Evolutionary conservation across 1,284 basidiomycete species (phyloP).

Genomic region (Somion occarium): DNA sequence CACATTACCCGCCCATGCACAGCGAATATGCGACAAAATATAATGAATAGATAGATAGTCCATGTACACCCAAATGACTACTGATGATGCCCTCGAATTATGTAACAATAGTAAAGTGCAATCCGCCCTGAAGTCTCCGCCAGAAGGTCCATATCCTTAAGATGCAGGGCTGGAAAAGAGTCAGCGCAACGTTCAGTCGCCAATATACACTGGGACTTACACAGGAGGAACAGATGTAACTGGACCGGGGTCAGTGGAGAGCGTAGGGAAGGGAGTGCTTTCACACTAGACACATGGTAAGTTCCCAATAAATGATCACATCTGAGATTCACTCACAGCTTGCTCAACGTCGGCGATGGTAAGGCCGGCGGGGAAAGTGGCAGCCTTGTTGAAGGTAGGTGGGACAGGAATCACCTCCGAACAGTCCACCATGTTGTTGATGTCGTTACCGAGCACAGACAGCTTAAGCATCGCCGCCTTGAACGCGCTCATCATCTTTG

Average conservation of each 20-base stretch:
- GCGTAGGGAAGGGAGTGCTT: constrained; percentile 24
- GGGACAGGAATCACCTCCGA: constrained; percentile 28
- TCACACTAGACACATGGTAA: constrained; percentile 17
- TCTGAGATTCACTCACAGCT: constrained; percentile 15
- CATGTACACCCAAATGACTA: too few relatives aligned
- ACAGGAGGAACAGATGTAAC: constrained; percentile 25
- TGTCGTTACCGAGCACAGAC: constrained; percentile 24
- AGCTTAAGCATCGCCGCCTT: constrained; percentile 27
- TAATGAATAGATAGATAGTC: too few relatives aligned
- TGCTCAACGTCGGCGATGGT: constrained; percentile 22
- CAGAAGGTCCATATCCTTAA: too few relatives aligned
- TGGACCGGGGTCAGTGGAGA: constrained; percentile 27
- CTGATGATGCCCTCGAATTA: too few relatives aligned
- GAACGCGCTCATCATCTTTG: constrained; percentile 24
- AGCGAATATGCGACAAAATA: too few relatives aligned
- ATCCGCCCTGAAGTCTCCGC: too few relatives aligned
- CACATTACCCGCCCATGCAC: too few relatives aligned
- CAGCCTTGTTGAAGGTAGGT: constrained; percentile 12
- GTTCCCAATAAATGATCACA: background rate
- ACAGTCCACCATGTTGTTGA: constrained; percentile 18
- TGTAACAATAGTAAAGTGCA: too few relatives aligned
- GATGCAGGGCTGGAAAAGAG: background rate
- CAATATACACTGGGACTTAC: constrained; percentile 17
- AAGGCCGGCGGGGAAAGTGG: constrained; percentile 24
- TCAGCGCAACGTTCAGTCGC: background rate